These are phyloP conservation scores for Calocera cornea DNA, from an alignment of 768 basidiomycete genomes.

Conservation along the genomic window DNA sequence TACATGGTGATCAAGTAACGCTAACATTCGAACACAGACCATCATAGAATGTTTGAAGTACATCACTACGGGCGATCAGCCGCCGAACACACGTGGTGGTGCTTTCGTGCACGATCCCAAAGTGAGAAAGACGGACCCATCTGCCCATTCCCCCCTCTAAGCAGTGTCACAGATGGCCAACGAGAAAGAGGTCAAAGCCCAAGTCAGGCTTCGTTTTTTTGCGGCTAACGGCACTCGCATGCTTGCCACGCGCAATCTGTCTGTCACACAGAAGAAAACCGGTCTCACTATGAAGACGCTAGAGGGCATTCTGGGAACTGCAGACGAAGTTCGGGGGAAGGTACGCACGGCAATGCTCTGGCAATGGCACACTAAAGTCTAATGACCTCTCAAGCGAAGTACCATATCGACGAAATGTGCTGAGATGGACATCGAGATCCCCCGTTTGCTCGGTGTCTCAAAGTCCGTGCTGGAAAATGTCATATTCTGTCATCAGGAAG, in stretches of 20 bases:
- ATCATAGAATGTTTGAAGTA: conserved; percentile 99
- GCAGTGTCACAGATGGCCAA: conserved; percentile 56
- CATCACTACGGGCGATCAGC: conserved; percentile 94
- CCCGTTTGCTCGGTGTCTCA: conserved; percentile 83
- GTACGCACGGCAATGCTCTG: conserved; percentile 31
- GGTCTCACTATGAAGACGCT: conserved; percentile 94
- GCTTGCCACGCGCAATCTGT: conserved; percentile 80
- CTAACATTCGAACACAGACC: conserved; percentile 33
- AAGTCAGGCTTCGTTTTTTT: conserved; percentile 86
- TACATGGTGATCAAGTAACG: not conserved
- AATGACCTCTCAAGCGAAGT: conserved; percentile 41
- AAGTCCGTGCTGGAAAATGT: conserved; percentile 98
- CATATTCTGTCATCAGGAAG: conserved; percentile 99
- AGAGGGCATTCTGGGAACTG: conserved; percentile 73
- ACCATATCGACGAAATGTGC: conserved; percentile 95
- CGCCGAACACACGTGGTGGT: conserved; percentile 94
- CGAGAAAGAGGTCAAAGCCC: conserved; percentile 97
- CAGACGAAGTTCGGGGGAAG: conserved; percentile 65
- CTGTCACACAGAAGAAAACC: conserved; percentile 87
- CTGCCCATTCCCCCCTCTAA: not conserved
- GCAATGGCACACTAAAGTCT: not conserved
- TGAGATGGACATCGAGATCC: conserved; percentile 90
- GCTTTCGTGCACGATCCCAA: conserved; percentile 98
- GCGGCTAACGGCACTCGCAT: conserved; percentile 83
- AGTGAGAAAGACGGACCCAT: conserved; percentile 10